Conservation (phyloP, 169 alveolate species). For the Plasmodium inui region DNA sequence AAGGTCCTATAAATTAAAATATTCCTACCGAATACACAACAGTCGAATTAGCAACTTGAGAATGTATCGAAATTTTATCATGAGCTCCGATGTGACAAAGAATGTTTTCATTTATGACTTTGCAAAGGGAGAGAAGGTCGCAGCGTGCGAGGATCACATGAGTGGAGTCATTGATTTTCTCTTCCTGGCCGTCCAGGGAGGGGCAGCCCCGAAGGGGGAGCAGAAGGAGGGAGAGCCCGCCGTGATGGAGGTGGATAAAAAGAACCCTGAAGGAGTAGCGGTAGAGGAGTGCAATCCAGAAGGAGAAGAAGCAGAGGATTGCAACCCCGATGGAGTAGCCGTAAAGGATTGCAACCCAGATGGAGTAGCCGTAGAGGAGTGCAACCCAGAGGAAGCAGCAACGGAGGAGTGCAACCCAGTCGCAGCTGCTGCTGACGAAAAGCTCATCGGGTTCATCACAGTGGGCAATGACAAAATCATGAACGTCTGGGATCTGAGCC, state of each 20-base stretch:
- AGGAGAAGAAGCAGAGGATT: not conserved
- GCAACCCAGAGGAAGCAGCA: not conserved
- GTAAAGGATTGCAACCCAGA: not conserved
- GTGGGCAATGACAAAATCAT: slow-evolving; percentile 73
- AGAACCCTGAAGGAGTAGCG: not conserved
- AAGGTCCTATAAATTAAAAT: slow-evolving; percentile 23
- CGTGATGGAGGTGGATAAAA: not conserved
- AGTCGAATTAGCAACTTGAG: slow-evolving; percentile 59
- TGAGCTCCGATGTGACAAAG: slow-evolving; percentile 64
- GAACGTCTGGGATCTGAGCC: slow-evolving; percentile 55
- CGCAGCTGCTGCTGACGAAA: slow-evolving; percentile 8
- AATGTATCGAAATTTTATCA: slow-evolving; percentile 55
- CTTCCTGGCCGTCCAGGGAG: slow-evolving; percentile 28
- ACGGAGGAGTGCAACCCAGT: not conserved
- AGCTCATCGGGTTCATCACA: slow-evolving; percentile 53
- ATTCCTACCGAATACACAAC: slow-evolving; percentile 65
- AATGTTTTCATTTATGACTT: slow-evolving; percentile 51
- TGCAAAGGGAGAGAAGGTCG: slow-evolving; percentile 11
- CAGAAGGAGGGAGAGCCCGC: not conserved
- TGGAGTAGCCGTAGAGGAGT: not conserved
- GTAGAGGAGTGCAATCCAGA: not conserved
- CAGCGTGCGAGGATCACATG: slow-evolving; percentile 65
- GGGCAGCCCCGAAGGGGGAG: not conserved
- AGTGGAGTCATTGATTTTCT: slow-evolving; percentile 56
- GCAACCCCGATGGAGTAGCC: not conserved